Percentiles rank a stretch among this genome's conserved stretches.
Conservation (phyloP, 805 yeast genomes). For the Suhomyces vadensis region DNA sequence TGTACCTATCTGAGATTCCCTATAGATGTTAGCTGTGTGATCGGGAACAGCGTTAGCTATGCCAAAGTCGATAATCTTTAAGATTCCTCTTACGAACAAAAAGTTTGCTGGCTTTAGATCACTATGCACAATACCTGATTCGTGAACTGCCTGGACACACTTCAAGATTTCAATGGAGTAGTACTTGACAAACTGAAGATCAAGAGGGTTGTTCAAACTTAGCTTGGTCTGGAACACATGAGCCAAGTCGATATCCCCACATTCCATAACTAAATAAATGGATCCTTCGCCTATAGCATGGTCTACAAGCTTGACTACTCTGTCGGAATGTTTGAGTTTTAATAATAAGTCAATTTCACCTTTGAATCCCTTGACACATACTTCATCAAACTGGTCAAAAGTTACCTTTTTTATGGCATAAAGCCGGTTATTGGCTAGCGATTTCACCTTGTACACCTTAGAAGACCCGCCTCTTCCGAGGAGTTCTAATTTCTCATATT, state of each 20-base stretch:
- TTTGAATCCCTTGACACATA: slow-evolving; percentile 74
- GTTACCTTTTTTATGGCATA: slow-evolving; percentile 82
- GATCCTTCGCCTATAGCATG: slow-evolving; percentile 65
- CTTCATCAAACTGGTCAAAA: slow-evolving; percentile 77
- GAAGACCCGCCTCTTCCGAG: slow-evolving; percentile 93
- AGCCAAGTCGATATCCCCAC: slow-evolving; percentile 90
- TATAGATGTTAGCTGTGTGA: slow-evolving; percentile 83
- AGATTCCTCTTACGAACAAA: slow-evolving; percentile 75
- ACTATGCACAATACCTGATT: slow-evolving; percentile 80
- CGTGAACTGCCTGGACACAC: slow-evolving; percentile 88
- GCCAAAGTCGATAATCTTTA: slow-evolving; percentile 94
- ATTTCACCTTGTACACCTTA: slow-evolving; percentile 78
- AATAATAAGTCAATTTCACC: slow-evolving; percentile 82
- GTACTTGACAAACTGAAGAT: slow-evolving; percentile 73
- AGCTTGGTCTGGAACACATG: slow-evolving; percentile 66
- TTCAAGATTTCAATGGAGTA: slow-evolving; percentile 75
- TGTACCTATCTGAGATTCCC: slow-evolving; percentile 92
- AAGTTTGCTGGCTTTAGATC: slow-evolving; percentile 72
- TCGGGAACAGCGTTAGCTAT: slow-evolving; percentile 94
- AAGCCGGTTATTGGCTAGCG: slow-evolving; percentile 48
- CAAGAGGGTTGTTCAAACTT: slow-evolving; percentile 42
- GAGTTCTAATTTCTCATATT: slow-evolving; percentile 73
- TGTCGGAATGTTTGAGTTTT: slow-evolving; percentile 53
- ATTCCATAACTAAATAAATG: slow-evolving; percentile 82
- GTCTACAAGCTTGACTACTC: slow-evolving; percentile 81